Evolutionary conservation across 345 rosid species (phyloP).

Genomic region (Eucalyptus erythrocorys): DNA sequence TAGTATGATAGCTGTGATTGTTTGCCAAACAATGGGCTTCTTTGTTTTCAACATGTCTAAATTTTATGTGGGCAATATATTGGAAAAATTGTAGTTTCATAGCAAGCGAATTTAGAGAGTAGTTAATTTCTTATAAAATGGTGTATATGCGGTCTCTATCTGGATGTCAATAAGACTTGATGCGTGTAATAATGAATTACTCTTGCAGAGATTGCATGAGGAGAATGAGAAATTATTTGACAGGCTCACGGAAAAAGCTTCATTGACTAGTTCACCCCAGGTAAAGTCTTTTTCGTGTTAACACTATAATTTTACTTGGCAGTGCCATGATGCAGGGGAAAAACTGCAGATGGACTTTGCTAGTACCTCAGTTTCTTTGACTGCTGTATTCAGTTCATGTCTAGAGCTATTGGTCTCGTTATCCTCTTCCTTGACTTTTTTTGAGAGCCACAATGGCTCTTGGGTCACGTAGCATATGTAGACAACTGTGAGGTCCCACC

Average conservation of each 20-base stretch:
- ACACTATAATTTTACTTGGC: not conserved
- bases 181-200: too few relatives aligned
- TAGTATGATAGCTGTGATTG: too few relatives aligned
- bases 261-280: constrained; percentile 55
- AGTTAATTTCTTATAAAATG: too few relatives aligned
- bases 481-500: not conserved
- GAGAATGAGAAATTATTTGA: constrained; percentile 93
- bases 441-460: not conserved
- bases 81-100: too few relatives aligned
- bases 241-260: constrained; percentile 86
- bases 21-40: too few relatives aligned
- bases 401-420: not conserved
- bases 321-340: not conserved
- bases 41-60: too few relatives aligned
- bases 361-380: not conserved
- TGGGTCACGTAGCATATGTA: not conserved
- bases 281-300: constrained; percentile 10
- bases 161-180: too few relatives aligned
- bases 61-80: too few relatives aligned
- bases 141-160: too few relatives aligned
- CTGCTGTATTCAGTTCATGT: not conserved
- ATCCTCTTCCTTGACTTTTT: not conserved
- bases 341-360: not conserved
- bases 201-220: too few relatives aligned
- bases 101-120: too few relatives aligned